These are phyloP conservation scores for Trichoderma atrobrunneum DNA, from an alignment of 2,329 filamentous ascomycete genomes.

Conservation along the genomic window DNA sequence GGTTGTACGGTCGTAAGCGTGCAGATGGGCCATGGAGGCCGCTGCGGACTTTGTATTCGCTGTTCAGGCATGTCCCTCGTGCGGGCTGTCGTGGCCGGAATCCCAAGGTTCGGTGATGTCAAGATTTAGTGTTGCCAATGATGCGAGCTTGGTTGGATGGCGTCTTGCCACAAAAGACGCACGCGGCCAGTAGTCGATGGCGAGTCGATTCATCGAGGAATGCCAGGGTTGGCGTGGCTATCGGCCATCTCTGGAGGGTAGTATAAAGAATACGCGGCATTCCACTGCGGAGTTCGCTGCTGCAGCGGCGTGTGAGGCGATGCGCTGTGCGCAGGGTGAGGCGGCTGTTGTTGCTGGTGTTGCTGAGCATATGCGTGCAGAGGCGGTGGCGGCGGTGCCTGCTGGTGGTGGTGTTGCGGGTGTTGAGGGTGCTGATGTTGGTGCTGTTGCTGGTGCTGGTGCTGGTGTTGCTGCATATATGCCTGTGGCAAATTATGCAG, in stretches of 20 bases:
- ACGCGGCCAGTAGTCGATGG: not conserved
- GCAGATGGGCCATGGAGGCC: not conserved
- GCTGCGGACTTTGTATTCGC: not conserved
- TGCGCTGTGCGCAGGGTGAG: constrained; percentile 4
- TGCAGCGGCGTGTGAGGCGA: constrained; percentile 15
- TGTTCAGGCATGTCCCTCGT: not conserved
- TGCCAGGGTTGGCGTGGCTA: not conserved
- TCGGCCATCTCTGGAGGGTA: not conserved
- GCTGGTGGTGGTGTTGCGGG: constrained; percentile 30
- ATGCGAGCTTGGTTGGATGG: not conserved
- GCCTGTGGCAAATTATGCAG: constrained; percentile 25
- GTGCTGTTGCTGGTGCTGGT: constrained; percentile 28
- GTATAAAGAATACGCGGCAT: constrained; percentile 17
- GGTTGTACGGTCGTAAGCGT: not conserved
- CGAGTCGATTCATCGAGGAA: not conserved
- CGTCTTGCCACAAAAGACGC: not conserved
- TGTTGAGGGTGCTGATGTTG: constrained; percentile 29
- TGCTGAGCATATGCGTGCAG: constrained; percentile 8
- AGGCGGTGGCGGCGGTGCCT: not conserved
- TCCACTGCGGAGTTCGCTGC: constrained; percentile 14
- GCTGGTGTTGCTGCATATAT: constrained; percentile 31
- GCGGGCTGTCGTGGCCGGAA: not conserved
- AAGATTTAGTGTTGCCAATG: not conserved
- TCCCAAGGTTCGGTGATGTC: not conserved
- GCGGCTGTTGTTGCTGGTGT: not conserved